Evolutionary conservation across 2,329 filamentous ascomycete species (phyloP).

Genomic region (Aspergillus versicolor): DNA sequence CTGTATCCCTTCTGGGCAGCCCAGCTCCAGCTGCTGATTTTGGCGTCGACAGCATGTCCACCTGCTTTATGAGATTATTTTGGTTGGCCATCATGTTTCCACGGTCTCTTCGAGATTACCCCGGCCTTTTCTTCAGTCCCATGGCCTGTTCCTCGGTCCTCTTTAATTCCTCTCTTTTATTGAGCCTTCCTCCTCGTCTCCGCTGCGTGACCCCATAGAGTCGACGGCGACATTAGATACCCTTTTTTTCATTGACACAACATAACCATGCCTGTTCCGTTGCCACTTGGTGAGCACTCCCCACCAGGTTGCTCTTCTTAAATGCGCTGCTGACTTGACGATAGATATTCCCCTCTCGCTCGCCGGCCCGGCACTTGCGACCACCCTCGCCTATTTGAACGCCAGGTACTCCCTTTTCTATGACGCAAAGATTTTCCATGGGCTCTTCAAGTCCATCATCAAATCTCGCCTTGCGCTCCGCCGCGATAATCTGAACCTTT

Average conservation of each 20-base stretch:
- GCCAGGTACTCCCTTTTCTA: slow-evolving; percentile 67
- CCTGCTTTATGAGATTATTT: not conserved
- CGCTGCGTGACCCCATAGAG: not conserved
- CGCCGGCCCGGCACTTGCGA: slow-evolving; percentile 62
- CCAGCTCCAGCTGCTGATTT: not conserved
- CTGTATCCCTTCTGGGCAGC: not conserved
- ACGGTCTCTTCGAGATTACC: not conserved
- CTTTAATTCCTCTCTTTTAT: not conserved
- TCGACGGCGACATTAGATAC: not conserved
- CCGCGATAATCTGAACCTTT: slow-evolving; percentile 65
- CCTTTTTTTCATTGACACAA: not conserved
- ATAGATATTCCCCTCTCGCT: slow-evolving; percentile 39
- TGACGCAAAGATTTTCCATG: slow-evolving; percentile 62
- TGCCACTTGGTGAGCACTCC: slow-evolving; percentile 4
- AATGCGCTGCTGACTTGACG: not conserved
- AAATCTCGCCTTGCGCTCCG: slow-evolving; percentile 51
- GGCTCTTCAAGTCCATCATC: slow-evolving; percentile 49
- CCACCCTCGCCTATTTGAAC: slow-evolving; percentile 74
- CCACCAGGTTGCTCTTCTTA: not conserved
- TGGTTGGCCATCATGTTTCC: not conserved
- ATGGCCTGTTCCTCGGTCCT: slow-evolving; percentile 1
- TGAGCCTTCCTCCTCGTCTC: not conserved
- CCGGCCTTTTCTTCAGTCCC: not conserved
- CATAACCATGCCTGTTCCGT: slow-evolving; percentile 5
- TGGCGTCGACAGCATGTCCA: not conserved